Evolutionary conservation across 306 rosid species (phyloP).

Genomic region (Sicyos baderoa): DNA sequence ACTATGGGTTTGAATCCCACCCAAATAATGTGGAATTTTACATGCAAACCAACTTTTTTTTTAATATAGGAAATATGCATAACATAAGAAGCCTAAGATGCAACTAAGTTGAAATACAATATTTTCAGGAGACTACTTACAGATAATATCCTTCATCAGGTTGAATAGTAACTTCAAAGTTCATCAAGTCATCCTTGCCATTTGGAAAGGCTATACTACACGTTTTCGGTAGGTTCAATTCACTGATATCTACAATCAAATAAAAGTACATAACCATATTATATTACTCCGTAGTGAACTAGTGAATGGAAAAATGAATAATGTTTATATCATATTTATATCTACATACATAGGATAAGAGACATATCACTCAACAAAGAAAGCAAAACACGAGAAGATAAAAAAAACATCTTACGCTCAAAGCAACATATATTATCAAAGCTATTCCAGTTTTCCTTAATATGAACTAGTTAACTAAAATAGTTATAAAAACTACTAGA

Average conservation of each 20-base stretch:
- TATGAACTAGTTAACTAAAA: neutral
- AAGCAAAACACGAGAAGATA: neutral
- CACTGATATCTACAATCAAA: constrained; percentile 41
- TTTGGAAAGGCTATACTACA: constrained; percentile 44
- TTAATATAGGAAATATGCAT: no score
- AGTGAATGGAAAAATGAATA: neutral
- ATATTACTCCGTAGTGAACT: neutral
- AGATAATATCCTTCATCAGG: constrained; percentile 56
- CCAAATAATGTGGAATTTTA: no score
- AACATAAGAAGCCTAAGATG: neutral
- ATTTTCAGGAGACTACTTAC: constrained; percentile 26
- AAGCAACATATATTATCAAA: neutral
- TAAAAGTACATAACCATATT: no score
- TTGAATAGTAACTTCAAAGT: constrained; percentile 46
- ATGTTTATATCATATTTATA: neutral
- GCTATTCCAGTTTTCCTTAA: neutral
- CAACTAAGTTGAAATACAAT: neutral
- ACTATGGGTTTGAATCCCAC: no score
- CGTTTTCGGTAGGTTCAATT: constrained; percentile 44
- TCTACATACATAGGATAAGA: neutral
- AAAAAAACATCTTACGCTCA: neutral
- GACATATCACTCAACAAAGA: neutral
- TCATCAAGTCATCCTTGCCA: constrained; percentile 58
- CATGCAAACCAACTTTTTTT: neutral
- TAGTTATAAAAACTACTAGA: neutral